phyloP scores from a whole-genome alignment of 495 filamentous ascomycete genomes.

The Hypoxylon lenormandii region DNA sequence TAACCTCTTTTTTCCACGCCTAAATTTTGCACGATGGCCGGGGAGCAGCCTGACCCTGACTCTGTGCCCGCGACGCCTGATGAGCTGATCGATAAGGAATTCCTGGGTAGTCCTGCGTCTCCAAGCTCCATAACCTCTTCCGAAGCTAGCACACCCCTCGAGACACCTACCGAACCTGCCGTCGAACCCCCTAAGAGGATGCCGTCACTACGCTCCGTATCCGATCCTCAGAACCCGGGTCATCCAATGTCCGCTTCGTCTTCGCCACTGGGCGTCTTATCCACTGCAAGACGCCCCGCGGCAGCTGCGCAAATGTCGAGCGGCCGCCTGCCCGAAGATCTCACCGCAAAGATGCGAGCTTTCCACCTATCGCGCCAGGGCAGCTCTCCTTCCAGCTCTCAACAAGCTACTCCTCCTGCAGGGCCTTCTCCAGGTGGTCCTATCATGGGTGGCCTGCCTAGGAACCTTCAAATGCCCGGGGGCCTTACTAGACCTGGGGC shows the following conservation, averaged over 20 bases:
- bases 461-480: conserved; percentile 57
- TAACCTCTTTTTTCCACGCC: conserved; percentile 17
- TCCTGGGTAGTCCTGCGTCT: conserved; percentile 51
- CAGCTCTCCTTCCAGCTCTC: conserved; percentile 40
- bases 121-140: conserved; percentile 60
- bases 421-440: conserved; percentile 58
- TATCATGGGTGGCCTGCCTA: conserved; percentile 54
- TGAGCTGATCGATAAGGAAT: conserved; percentile 52
- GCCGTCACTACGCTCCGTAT: conserved; percentile 67
- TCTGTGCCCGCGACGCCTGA: conserved; percentile 57
- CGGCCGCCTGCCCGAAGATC: conserved; percentile 75
- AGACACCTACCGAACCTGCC: conserved; percentile 54
- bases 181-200: conserved; percentile 58
- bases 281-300: conserved; percentile 77
- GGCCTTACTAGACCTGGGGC: conserved; percentile 56
- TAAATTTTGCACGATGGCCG: conserved; percentile 50
- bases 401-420: conserved; percentile 52
- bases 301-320: conserved; percentile 65
- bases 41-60: conserved; percentile 37
- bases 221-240: conserved; percentile 63
- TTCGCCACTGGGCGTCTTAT: conserved; percentile 82
- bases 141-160: conserved; percentile 61
- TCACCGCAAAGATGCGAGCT: conserved; percentile 83
- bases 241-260: conserved; percentile 76
- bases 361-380: conserved; percentile 69